Evolutionary conservation across 73 alveolate genomes (phyloP), one percentile per base, ranked within the genome.

Genomic region (Tetrahymena elliotti): DNA sequence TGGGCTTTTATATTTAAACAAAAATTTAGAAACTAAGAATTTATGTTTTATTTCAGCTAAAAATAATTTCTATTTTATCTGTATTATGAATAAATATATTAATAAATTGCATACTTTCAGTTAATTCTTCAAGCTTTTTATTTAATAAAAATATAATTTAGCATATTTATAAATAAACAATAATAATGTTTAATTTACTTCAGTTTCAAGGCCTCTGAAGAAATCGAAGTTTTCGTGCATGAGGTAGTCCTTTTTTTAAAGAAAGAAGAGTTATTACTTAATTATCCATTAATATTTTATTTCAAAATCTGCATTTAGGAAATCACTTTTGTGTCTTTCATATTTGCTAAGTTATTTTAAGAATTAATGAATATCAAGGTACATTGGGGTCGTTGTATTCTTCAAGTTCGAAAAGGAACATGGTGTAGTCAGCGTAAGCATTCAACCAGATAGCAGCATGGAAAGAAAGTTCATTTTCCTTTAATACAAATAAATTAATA

Each of bases 381-480:
- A 36, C 93, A 84, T 84, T 84, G 38, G 94, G 93, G 54, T 94
- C 96, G 33, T 94, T 94, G 83, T 84, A 94, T 52, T 88, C 93
- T 94, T 94, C 95, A 38, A 94, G 83, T 38, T 94, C 96, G 82
- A 84, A 88, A 47, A 94, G 84, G 40, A 94, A 94, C 95, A 94
- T 38, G n/a, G 93, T 53, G 93, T 94, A 35, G 92, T 94, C 96
- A 68, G 93, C 83, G 92, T 94, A 94, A 38, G 93, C 93, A 38
- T 94, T 94, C 83, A 94, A 84, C 96, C 96, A 94, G 83, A 94
- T 94, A 22, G 96, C 96, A 37, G 95, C 84, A 52, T 94, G 96
- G 84, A 47, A 94, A 33, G 96, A 47, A 12, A 94, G 93, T 53
- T 94, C 96, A 83, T 88, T 94, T 52, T 94, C 96, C 95, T 93